phyloP scores from a whole-genome alignment of 257 asterid species.

The Solanum bukasovii region DNA sequence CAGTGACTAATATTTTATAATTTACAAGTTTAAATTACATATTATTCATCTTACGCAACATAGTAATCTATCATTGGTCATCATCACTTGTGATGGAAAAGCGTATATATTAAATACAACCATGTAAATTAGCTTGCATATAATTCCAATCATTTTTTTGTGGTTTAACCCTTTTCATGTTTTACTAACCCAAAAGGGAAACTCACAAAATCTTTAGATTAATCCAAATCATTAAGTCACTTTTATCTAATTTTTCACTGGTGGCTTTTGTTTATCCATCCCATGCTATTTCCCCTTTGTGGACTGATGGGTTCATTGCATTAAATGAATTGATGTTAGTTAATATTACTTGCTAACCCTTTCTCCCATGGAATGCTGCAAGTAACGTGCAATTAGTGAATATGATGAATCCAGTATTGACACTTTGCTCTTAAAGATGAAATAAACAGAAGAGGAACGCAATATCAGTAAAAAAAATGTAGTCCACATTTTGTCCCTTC shows the following conservation, averaged over 20 bases:
- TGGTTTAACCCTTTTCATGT: background rate
- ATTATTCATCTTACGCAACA: background rate
- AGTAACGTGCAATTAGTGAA: background rate
- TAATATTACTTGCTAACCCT: background rate
- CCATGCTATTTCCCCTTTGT: background rate
- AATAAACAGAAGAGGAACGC: background rate
- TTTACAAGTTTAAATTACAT: background rate
- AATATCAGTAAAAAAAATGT: background rate
- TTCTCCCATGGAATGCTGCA: background rate
- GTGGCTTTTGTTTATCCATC: background rate
- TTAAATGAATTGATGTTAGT: background rate
- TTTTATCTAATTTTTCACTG: background rate
- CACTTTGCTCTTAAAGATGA: background rate
- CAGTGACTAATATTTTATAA: background rate
- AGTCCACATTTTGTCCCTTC: background rate
- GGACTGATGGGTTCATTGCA: background rate
- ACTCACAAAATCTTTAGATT: background rate
- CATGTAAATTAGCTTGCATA: background rate
- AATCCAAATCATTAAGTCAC: background rate
- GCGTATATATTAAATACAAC: background rate
- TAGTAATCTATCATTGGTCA: background rate
- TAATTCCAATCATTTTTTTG: background rate
- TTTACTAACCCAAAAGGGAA: background rate
- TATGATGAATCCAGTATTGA: background rate
- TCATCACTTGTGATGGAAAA: background rate